Evolutionary conservation across 805 yeast genomes (phyloP).

Genomic region (Spathaspora gorwiae): DNA sequence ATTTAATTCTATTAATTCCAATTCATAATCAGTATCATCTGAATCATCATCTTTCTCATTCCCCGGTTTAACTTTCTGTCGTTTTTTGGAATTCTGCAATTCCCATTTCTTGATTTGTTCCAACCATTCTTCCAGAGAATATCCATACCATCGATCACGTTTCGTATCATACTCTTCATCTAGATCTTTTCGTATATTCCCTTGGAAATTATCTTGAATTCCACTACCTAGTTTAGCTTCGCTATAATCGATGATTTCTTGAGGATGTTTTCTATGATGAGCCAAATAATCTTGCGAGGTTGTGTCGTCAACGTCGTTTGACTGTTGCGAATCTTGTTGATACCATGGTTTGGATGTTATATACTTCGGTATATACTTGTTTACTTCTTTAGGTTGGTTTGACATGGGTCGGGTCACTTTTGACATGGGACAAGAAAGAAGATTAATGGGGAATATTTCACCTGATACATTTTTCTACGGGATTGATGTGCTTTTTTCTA

Average conservation of each 20-base stretch:
- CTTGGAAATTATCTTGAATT: conserved; percentile 42
- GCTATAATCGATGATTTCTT: conserved; percentile 40
- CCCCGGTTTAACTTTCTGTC: conserved; percentile 1
- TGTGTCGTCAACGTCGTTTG: conserved; percentile 21
- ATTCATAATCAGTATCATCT: conserved; percentile 38
- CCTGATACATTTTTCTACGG: too few relatives aligned
- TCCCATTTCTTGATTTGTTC: conserved; percentile 46
- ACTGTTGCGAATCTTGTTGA: conserved; percentile 9
- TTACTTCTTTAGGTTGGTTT: conserved; percentile 12
- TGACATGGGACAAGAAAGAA: too few relatives aligned
- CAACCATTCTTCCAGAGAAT: conserved; percentile 59
- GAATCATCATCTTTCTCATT: conserved; percentile 17
- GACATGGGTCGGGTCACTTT: conserved; percentile 4
- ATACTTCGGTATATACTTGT: conserved; percentile 37
- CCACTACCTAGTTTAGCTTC: conserved; percentile 56
- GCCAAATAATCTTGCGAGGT: conserved; percentile 35
- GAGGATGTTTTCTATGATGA: conserved; percentile 51
- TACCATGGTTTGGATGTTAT: conserved; percentile 40
- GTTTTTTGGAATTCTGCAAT: conserved; percentile 19
- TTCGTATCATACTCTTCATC: conserved; percentile 57
- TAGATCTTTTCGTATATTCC: conserved; percentile 20
- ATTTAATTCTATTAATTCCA: conserved; percentile 35
- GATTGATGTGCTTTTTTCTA: too few relatives aligned
- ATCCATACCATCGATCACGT: conserved; percentile 81
- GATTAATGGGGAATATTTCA: too few relatives aligned